Evolutionary conservation across 306 rosid species (phyloP).

Genomic region (Hippophae rhamnoides): DNA sequence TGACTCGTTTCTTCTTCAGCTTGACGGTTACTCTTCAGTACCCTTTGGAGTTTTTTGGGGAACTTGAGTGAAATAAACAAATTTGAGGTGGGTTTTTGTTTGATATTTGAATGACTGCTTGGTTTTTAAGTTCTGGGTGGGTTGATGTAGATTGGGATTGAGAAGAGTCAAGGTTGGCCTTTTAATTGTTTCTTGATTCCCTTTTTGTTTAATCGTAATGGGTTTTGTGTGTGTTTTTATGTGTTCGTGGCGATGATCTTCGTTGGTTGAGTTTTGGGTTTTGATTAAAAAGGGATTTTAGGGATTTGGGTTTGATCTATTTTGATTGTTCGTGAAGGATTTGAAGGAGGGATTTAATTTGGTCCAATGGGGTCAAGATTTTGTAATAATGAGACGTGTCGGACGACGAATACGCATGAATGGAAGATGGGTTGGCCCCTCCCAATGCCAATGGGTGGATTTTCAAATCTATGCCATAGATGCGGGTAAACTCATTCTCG

Average conservation of each 20-base stretch:
- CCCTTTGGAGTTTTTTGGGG: neutral
- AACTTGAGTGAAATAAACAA: conserved; percentile 9
- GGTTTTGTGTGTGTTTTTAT: neutral
- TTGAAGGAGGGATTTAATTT: conserved; percentile 26
- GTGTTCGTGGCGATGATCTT: conserved; percentile 1
- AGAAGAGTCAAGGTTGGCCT: conserved; percentile 10
- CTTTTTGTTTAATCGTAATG: neutral
- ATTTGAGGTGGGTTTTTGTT: neutral
- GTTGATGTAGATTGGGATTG: conserved; percentile 5
- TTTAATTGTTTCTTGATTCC: neutral
- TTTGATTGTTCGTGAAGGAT: conserved; percentile 8
- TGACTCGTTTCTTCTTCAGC: conserved; percentile 21
- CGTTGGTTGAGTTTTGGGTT: neutral
- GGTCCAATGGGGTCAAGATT: conserved; percentile 57
- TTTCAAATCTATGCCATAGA: conserved; percentile 63
- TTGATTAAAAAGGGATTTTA: conserved; percentile 33
- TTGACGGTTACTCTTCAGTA: neutral
- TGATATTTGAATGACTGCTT: conserved; percentile 13
- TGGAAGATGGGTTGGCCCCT: conserved; percentile 90
- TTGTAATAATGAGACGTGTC: conserved; percentile 59
- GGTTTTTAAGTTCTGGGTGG: conserved; percentile 15
- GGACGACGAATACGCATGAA: conserved; percentile 28
- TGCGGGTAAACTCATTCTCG: conserved; percentile 65
- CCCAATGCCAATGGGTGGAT: conserved; percentile 89
- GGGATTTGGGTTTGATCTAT: conserved; percentile 42